Percentiles rank a stretch among this genome's conserved stretches.
phyloP scores from a whole-genome alignment of 164 flowering plant species.

The Tinospora cordifolia region DNA sequence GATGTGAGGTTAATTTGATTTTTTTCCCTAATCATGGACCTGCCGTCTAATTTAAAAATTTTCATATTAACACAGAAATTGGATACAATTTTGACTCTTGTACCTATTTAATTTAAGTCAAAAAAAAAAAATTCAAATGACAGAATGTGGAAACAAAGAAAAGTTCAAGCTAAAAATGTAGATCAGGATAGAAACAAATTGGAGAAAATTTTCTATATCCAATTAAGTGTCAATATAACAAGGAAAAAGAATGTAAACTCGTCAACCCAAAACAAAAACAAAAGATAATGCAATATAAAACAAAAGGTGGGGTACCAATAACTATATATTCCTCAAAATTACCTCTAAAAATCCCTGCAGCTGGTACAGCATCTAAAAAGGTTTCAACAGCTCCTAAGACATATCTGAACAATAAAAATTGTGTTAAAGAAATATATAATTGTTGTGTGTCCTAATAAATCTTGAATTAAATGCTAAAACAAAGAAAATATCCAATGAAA shows the following conservation, averaged over 20 bases:
- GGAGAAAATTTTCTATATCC: not conserved
- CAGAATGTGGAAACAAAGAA: not conserved
- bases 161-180: not conserved
- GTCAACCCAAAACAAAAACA: not conserved
- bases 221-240: not conserved
- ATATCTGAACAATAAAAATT: constrained; percentile 47
- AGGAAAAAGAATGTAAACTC: not conserved
- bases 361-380: constrained; percentile 84
- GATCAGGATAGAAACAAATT: not conserved
- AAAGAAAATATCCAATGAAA: constrained; percentile 1
- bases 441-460: not conserved
- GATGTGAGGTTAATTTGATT: no score
- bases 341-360: constrained; percentile 94
- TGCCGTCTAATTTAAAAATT: no score
- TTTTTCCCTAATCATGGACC: no score
- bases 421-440: constrained; percentile 4
- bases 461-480: not conserved
- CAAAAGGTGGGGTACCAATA: not conserved
- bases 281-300: not conserved
- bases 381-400: constrained; percentile 99
- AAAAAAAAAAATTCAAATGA: not conserved
- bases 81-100: not conserved
- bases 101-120: not conserved
- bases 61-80: no score
- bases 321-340: constrained; percentile 12